A percentile compares a stretch with the other conserved stretches of the same genome.
phyloP scores from a whole-genome alignment of 2,329 filamentous ascomycete genomes.

The Pseudodiploospora longispora region DNA sequence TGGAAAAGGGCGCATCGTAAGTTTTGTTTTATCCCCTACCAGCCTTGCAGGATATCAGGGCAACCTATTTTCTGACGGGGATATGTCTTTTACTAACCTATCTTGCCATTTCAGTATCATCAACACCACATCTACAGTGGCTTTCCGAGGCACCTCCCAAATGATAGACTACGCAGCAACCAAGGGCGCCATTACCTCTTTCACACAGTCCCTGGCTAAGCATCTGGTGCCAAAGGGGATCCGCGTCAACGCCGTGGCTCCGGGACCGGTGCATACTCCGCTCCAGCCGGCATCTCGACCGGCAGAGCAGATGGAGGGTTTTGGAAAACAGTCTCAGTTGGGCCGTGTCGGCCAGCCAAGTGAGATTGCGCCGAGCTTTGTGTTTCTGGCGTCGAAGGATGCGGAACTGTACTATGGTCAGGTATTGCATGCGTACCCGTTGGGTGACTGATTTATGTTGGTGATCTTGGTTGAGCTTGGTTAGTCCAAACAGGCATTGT shows the following conservation, averaged over 20 bases:
- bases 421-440: slow-evolving; percentile 30
- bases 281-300: slow-evolving; percentile 34
- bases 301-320: slow-evolving; percentile 36
- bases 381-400: slow-evolving; percentile 33
- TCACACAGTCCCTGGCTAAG: slow-evolving; percentile 40
- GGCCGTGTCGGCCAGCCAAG: slow-evolving; percentile 35
- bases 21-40: background rate
- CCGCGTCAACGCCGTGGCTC: slow-evolving; percentile 34
- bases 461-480: no score
- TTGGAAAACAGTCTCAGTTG: slow-evolving; percentile 29
- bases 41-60: no score
- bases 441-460: slow-evolving; percentile 30
- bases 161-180: slow-evolving; percentile 46
- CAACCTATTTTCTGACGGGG: no score
- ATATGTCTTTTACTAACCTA: no score
- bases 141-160: slow-evolving; percentile 38
- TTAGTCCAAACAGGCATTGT: no score
- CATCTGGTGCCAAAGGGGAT: slow-evolving; percentile 45
- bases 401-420: slow-evolving; percentile 31
- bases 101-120: slow-evolving; percentile 32
- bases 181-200: slow-evolving; percentile 48
- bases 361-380: slow-evolving; percentile 33
- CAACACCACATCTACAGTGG: slow-evolving; percentile 42
- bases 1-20: slow-evolving; percentile 36
- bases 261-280: slow-evolving; percentile 2